Percentiles rank a stretch among this genome's conserved stretches.
phyloP scores from a whole-genome alignment of 2,329 filamentous ascomycete genomes.

The Ceratocystis diversiconidia region DNA sequence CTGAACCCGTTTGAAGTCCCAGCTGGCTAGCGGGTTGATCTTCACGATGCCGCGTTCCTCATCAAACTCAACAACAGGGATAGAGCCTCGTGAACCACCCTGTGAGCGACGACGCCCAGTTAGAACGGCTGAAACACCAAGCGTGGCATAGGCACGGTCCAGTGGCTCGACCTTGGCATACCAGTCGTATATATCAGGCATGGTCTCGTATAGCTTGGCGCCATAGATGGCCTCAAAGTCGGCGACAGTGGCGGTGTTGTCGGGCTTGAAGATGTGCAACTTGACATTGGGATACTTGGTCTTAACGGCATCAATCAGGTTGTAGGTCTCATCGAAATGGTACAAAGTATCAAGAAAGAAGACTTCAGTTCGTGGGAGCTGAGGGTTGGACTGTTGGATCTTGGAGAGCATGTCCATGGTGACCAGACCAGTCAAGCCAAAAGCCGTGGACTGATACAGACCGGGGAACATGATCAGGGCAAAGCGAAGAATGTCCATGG shows the following conservation, averaged over 20 bases:
- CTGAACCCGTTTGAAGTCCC: constrained; percentile 82
- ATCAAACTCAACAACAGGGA: constrained; percentile 86
- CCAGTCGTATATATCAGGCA: constrained; percentile 89
- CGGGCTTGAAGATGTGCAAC: constrained; percentile 82
- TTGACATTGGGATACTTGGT: constrained; percentile 62
- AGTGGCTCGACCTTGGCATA: constrained; percentile 95
- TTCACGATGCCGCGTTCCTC: constrained; percentile 81
- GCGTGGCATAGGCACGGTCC: constrained; percentile 74
- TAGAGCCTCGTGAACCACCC: constrained; percentile 77
- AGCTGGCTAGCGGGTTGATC: constrained; percentile 93
- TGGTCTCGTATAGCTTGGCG: constrained; percentile 66
- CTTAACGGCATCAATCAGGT: constrained; percentile 59
- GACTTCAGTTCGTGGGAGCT: constrained; percentile 45
- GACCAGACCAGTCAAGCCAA: constrained; percentile 66
- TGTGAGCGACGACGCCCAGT: constrained; percentile 86
- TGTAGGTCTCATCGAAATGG: constrained; percentile 65
- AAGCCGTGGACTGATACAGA: constrained; percentile 76
- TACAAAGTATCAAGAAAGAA: constrained; percentile 77
- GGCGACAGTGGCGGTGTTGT: constrained; percentile 53
- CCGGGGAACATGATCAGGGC: constrained; percentile 80
- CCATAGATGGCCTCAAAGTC: constrained; percentile 78
- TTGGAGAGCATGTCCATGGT: constrained; percentile 77
- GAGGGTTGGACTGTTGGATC: constrained; percentile 49
- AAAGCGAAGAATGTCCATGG: constrained; percentile 85
- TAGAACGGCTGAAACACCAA: constrained; percentile 78